Evolutionary conservation across 176 grass and related monocot species (phyloP).

Genomic region (Oryza glumipatula): DNA sequence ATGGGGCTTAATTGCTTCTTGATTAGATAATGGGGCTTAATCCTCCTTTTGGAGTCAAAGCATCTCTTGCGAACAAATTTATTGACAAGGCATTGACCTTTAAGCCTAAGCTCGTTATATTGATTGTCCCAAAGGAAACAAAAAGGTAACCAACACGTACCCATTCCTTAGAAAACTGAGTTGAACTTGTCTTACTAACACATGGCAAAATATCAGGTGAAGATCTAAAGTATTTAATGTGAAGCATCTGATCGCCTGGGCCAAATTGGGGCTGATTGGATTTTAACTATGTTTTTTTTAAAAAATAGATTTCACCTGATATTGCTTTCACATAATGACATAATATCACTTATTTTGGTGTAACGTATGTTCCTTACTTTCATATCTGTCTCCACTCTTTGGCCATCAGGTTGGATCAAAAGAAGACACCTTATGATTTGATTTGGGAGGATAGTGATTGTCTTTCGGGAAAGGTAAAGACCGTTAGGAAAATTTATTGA

Average conservation of each 20-base stretch:
- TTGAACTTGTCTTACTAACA: not conserved
- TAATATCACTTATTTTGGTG: conserved; percentile 2
- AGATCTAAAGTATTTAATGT: too few species aligned
- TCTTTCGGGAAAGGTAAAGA: conserved; percentile 82
- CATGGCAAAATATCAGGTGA: too few species aligned
- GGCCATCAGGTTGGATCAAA: conserved; percentile 68
- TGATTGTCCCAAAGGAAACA: conserved; percentile 96
- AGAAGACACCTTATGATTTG: conserved; percentile 75
- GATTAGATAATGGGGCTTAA: conserved; percentile 96
- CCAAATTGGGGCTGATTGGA: too few species aligned
- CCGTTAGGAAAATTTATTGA: conserved; percentile 4
- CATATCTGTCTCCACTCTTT: not conserved
- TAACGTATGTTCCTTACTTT: not conserved
- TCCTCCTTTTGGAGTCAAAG: conserved; percentile 97
- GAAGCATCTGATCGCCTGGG: too few species aligned
- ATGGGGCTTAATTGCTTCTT: conserved; percentile 74
- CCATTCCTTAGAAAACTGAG: conserved; percentile 1
- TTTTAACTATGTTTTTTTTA: too few species aligned
- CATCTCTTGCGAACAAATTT: conserved; percentile 90
- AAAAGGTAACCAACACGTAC: conserved; percentile 58
- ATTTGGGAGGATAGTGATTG: conserved; percentile 76
- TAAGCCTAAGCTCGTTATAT: conserved; percentile 86
- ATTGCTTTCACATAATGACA: not conserved
- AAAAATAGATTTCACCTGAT: too few species aligned
- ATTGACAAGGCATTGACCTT: conserved; percentile 88